These are phyloP conservation scores for Xylaria bambusicola DNA, from an alignment of 495 filamentous ascomycete species.

Conservation along the genomic window DNA sequence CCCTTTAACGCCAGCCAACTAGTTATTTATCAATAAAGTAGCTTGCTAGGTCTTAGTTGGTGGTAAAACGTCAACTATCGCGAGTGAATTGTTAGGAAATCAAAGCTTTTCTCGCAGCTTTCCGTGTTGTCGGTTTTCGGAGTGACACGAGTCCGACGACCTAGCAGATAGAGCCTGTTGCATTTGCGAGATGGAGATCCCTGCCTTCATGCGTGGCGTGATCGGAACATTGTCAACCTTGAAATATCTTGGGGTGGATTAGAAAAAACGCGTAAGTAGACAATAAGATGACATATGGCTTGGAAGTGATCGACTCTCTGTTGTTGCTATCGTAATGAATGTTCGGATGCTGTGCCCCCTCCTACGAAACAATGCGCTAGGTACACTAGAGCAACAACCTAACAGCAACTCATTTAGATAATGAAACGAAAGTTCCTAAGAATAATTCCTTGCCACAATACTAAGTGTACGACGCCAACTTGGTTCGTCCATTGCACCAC, in stretches of 20 bases:
- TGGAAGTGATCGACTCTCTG: background rate
- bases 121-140: background rate
- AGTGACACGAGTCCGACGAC: slow-evolving; percentile 1
- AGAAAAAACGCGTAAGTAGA: slow-evolving; percentile 1
- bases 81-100: slow-evolving; percentile 2
- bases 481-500: background rate
- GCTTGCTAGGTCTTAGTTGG: background rate
- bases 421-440: slow-evolving; percentile 3
- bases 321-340: slow-evolving; percentile 7
- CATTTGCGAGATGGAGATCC: background rate
- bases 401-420: background rate
- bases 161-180: slow-evolving; percentile 4
- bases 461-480: background rate
- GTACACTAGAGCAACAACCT: background rate
- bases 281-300: slow-evolving; percentile 1
- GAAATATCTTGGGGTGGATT: background rate
- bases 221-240: slow-evolving; percentile 3
- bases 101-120: background rate
- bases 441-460: slow-evolving; percentile 1
- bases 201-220: slow-evolving; percentile 1
- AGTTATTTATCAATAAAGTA: background rate
- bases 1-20: background rate
- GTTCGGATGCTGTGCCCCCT: slow-evolving; percentile 2
- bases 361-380: background rate
- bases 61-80: background rate